phyloP scores from a whole-genome alignment of 139 green algal species.

The Ettlia oleoabundans region DNA sequence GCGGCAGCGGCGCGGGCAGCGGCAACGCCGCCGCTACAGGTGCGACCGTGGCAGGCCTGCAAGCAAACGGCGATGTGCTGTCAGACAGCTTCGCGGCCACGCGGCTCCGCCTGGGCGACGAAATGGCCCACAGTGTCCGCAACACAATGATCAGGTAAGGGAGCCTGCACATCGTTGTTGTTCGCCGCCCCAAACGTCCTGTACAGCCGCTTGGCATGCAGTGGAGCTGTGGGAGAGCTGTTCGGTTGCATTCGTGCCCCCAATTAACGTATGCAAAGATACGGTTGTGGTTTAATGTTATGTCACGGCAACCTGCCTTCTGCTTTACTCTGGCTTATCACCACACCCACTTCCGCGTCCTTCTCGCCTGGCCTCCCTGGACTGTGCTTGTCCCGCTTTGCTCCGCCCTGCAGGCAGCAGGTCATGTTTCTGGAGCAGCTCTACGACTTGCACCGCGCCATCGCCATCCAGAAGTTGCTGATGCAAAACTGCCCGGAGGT shows the following conservation, averaged over 20 bases:
- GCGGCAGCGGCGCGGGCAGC: background rate
- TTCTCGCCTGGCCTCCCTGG: too few relatives aligned
- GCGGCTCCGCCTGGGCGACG: conserved; percentile 23
- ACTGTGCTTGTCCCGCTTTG: background rate
- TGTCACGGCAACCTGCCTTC: too few relatives aligned
- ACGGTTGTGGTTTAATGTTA: too few relatives aligned
- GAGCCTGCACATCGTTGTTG: background rate
- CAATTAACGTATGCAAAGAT: too few relatives aligned
- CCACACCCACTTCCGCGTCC: too few relatives aligned
- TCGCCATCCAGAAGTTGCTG: conserved; percentile 46
- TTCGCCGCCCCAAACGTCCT: background rate
- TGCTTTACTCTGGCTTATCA: too few relatives aligned
- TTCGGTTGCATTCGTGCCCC: background rate
- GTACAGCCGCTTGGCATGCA: too few relatives aligned
- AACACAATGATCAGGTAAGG: conserved; percentile 32
- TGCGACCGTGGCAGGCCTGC: background rate
- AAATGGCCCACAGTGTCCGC: conserved; percentile 17
- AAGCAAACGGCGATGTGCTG: background rate
- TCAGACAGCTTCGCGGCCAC: conserved; percentile 17
- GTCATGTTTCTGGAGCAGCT: conserved; percentile 44
- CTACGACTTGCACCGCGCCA: conserved; percentile 48
- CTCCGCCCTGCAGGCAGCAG: conserved; percentile 34
- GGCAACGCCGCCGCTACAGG: background rate
- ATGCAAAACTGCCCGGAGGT: conserved; percentile 41
- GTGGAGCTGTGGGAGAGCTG: background rate